phyloP scores from a whole-genome alignment of 768 basidiomycete genomes.

The Lactifluus pinguis region DNA sequence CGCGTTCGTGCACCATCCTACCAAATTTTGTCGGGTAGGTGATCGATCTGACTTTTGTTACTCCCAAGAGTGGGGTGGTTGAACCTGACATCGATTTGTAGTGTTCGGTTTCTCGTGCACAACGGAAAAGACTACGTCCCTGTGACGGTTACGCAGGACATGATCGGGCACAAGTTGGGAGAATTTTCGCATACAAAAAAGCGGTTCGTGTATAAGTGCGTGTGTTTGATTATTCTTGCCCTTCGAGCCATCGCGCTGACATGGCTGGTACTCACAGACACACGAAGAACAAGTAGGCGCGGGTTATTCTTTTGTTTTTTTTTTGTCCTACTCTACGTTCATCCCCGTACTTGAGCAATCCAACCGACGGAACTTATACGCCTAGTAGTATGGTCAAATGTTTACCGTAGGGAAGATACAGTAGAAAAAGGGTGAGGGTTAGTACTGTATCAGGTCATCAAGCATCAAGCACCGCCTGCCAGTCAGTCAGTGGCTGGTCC shows the following conservation, averaged over 20 bases:
- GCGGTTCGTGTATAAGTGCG: conserved; percentile 77
- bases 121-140: conserved; percentile 89
- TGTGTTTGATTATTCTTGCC: conserved; percentile 19
- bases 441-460: too few species aligned
- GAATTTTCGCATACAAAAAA: conserved; percentile 91
- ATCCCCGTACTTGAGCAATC: neutral
- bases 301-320: neutral
- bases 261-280: conserved; percentile 22
- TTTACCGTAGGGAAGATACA: too few species aligned
- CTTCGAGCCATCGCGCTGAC: neutral
- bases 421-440: too few species aligned
- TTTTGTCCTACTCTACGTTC: too few species aligned
- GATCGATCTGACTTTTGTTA: neutral
- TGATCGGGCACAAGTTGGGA: conserved; percentile 97
- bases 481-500: too few species aligned
- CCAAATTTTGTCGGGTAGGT: conserved; percentile 93
- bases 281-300: conserved; percentile 35
- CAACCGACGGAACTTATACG: neutral
- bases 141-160: conserved; percentile 84
- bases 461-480: too few species aligned
- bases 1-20: conserved; percentile 83
- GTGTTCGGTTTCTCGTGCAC: conserved; percentile 85
- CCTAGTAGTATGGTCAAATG: too few species aligned
- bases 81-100: conserved; percentile 24
- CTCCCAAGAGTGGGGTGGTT: neutral